Evolutionary conservation across 2,329 filamentous ascomycete genomes (phyloP).

Genomic region (Neophaeococcomyces aloes): DNA sequence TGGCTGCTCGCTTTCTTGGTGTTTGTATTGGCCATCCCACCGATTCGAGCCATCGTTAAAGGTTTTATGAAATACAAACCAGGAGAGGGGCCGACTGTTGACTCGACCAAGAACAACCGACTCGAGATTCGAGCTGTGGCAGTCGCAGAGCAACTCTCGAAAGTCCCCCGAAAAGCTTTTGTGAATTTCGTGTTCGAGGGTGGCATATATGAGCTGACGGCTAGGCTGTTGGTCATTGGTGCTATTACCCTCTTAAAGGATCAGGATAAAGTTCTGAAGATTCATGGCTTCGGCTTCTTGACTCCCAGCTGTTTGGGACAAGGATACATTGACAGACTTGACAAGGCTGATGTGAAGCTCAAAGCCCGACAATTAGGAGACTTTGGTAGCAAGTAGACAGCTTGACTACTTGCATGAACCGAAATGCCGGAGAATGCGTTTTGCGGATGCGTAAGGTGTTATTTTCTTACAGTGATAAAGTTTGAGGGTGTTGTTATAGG

Average conservation of each 20-base stretch:
- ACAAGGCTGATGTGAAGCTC: constrained; percentile 25
- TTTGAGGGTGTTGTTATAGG: background rate
- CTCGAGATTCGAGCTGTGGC: constrained; percentile 38
- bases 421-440: too few relatives aligned
- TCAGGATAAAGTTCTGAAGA: constrained; percentile 30
- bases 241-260: constrained; percentile 35
- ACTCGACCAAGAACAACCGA: constrained; percentile 31
- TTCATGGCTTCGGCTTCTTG: constrained; percentile 37
- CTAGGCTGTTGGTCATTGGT: constrained; percentile 34
- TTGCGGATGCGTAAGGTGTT: too few relatives aligned
- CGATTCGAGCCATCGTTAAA: constrained; percentile 42
- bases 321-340: constrained; percentile 35
- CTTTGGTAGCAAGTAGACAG: constrained; percentile 19
- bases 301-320: constrained; percentile 41
- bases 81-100: constrained; percentile 39
- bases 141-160: constrained; percentile 30
- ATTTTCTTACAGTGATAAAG: too few relatives aligned
- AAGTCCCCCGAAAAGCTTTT: constrained; percentile 30
- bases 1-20: constrained; percentile 37
- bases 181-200: constrained; percentile 34
- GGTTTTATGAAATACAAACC: constrained; percentile 38
- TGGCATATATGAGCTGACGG: constrained; percentile 35
- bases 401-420: background rate
- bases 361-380: constrained; percentile 20
- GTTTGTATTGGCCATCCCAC: constrained; percentile 40